Base-by-base conservation (phyloP, 2,329 filamentous ascomycete species). In the Pestalotiopsis sp. region DNA sequence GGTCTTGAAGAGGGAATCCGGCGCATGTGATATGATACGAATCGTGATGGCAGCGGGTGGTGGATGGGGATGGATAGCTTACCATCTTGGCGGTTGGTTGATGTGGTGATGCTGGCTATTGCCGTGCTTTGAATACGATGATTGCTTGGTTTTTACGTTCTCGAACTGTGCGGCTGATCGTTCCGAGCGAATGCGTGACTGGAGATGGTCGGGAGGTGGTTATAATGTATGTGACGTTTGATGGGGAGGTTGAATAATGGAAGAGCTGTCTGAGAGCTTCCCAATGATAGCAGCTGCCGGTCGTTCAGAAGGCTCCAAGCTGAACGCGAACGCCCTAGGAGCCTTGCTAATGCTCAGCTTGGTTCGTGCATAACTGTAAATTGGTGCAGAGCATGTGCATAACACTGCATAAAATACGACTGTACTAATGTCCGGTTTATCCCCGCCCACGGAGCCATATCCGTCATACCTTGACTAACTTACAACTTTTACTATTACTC, bases 21-120 rank as follows among this genome's bases (percentile, higher is more conserved):
- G 23, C 57, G 25, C 5, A 59, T 23, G 57, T 23, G 20, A 12
- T 12, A 23, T 66, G 72, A 52, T 52, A n/a, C 9, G 20, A 52
- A 52, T 7, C n/a, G 17, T 52, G 72, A 71, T 72, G 69, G 69
- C 68, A 71, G 70, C 73, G 25, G 56, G 41, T 45, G 27, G 45
- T 13, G 36, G 27, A 38, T 63, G 25, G 38, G 59, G 17, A 27
- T 20, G 36, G 65, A 41, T 65, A 70, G 75, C 81, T 80, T 82
- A 87, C 85, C 86, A 88, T 88, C 69, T 81, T 86, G 82, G 72
- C 75, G 73, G 77, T 72, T 70, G 59, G 20, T 52, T 52, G 45
- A 52, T 68, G 64, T 56, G 49, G 64, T 56, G 49, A 39, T 13
- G 41, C 25, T 66, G 49, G 14, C 20, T 23, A 31, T 63, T 23